Evolutionary conservation across 1,139 yeast genomes (phyloP).

Genomic region (Keqinozyma sinolaborantium): DNA sequence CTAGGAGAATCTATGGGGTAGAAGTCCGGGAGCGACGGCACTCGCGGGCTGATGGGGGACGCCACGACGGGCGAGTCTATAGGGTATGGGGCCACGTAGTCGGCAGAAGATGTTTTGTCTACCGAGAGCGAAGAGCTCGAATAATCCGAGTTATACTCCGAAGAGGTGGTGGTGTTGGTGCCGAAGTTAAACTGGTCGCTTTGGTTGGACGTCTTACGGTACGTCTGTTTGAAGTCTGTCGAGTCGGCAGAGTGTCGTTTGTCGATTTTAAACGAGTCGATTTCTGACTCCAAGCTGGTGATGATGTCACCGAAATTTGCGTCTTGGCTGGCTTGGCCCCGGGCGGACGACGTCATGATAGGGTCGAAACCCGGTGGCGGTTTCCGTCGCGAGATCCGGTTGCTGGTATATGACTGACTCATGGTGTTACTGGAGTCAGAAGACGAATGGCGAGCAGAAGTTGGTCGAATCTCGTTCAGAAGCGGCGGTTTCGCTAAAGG

Average conservation of each 20-base stretch:
- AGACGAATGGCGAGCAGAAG: too few relatives aligned
- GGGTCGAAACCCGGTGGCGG: too few relatives aligned
- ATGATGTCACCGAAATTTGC: conserved; percentile 8
- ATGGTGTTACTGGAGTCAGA: too few relatives aligned
- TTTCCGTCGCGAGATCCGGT: too few relatives aligned
- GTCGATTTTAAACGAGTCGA: conserved; percentile 4
- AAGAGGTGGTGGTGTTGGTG: neutral
- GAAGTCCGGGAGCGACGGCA: neutral
- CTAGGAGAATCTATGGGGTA: neutral
- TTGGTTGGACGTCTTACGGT: neutral
- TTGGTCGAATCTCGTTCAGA: too few relatives aligned
- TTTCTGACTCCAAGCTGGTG: conserved; percentile 9
- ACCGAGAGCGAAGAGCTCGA: conserved; percentile 9
- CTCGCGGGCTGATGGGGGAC: conserved; percentile 9
- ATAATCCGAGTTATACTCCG: conserved; percentile 8
- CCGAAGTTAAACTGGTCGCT: neutral
- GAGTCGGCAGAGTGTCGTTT: conserved; percentile 1
- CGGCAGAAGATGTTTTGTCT: conserved; percentile 1
- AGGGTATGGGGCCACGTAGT: conserved; percentile 14
- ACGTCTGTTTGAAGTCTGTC: neutral
- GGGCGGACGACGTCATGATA: too few relatives aligned
- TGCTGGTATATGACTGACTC: too few relatives aligned
- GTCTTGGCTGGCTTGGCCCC: too few relatives aligned
- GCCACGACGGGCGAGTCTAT: conserved; percentile 15
- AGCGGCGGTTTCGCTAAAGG: too few relatives aligned